phyloP scores from a whole-genome alignment of 768 basidiomycete genomes.

The Mycena latifolia region DNA sequence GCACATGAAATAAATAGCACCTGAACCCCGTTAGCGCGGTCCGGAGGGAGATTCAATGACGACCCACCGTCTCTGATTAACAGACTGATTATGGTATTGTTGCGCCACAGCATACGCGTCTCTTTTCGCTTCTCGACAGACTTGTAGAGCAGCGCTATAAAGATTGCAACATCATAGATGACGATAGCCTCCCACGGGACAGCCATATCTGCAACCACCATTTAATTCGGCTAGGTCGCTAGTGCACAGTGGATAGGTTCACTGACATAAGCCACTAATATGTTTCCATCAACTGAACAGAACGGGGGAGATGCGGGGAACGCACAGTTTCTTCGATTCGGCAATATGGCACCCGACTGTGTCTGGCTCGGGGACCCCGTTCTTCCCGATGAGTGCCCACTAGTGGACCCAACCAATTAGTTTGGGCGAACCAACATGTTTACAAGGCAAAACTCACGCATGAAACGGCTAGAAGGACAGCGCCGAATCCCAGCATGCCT shows the following conservation, averaged over 20 bases:
- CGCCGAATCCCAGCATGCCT: slow-evolving; percentile 13
- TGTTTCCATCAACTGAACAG: neutral
- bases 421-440: neutral
- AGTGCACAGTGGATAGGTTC: neutral
- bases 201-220: slow-evolving; percentile 8
- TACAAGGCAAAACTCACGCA: neutral
- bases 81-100: neutral
- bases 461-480: slow-evolving; percentile 16
- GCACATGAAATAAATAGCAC: slow-evolving; percentile 27
- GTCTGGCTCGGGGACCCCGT: slow-evolving; percentile 10
- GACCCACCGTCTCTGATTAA: slow-evolving; percentile 28
- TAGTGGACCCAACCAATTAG: neutral
- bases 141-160: slow-evolving; percentile 15
- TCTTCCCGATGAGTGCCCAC: slow-evolving; percentile 25
- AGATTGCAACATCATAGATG: slow-evolving; percentile 25
- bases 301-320: neutral
- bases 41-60: neutral
- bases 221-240: neutral
- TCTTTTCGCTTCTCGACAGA: slow-evolving; percentile 1
- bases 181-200: slow-evolving; percentile 29
- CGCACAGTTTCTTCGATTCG: slow-evolving; percentile 5
- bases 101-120: neutral
- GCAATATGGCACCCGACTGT: slow-evolving; percentile 26
- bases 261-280: slow-evolving; percentile 16
- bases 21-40: neutral